These are phyloP conservation scores for Nissolia schottii DNA, from an alignment of 306 rosid genomes.

Conservation along the genomic window DNA sequence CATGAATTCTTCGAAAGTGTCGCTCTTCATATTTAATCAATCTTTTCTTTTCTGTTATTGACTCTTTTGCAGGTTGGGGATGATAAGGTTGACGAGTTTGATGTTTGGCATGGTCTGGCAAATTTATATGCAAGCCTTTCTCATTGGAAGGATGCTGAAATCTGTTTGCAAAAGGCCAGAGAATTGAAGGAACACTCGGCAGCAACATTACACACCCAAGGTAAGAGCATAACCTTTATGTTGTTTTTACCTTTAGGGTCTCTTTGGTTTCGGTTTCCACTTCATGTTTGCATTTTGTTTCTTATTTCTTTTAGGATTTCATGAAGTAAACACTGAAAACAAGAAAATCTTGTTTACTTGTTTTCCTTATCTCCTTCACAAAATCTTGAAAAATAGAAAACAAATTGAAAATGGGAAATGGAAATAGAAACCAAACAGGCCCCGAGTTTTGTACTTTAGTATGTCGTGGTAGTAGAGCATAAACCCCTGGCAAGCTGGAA, in stretches of 20 bases:
- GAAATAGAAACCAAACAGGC: too few species aligned
- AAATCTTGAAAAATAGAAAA: too few species aligned
- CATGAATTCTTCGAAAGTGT: not conserved
- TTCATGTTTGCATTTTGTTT: too few species aligned
- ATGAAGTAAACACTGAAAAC: too few species aligned
- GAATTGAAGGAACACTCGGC: conserved; percentile 60
- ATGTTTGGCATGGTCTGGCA: conserved; percentile 94
- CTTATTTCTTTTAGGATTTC: too few species aligned
- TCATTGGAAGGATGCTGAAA: conserved; percentile 89
- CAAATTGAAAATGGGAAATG: too few species aligned
- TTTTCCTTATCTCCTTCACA: too few species aligned
- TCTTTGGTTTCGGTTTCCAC: too few species aligned
- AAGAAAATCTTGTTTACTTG: too few species aligned
- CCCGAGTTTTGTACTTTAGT: conserved; percentile 17
- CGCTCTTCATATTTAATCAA: conserved; percentile 8
- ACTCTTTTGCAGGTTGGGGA: conserved; percentile 52
- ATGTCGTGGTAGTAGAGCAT: not conserved
- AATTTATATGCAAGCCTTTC: conserved; percentile 85
- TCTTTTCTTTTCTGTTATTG: conserved; percentile 11
- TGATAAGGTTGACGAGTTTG: conserved; percentile 69
- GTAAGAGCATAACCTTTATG: conserved; percentile 44
- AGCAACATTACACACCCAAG: conserved; percentile 64
- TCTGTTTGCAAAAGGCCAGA: conserved; percentile 81
- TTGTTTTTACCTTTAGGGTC: too few species aligned
- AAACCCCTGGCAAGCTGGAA: not conserved